Conservation (phyloP, 176 grass and related monocot genomes). For the Paspalum notatum region DNA sequence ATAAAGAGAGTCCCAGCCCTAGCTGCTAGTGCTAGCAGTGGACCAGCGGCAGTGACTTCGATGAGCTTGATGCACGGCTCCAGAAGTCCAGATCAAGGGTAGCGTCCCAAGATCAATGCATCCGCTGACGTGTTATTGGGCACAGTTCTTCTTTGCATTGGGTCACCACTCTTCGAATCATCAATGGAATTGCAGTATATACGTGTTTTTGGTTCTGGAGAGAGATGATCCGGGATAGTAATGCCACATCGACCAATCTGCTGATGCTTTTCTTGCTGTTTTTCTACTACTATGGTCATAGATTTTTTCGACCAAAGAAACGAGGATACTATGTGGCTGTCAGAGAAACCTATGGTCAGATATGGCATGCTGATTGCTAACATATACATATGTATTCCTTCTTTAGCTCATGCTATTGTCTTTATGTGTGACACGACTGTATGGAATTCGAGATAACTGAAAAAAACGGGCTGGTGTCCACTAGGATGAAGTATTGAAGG, state of each 20-base stretch:
- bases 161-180: not conserved
- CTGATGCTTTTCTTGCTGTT: no score
- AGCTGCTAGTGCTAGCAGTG: not conserved
- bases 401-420: no score
- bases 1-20: not conserved
- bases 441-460: conserved; percentile 15
- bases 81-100: not conserved
- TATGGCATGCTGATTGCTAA: no score
- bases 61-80: not conserved
- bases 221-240: not conserved
- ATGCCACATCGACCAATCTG: no score
- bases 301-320: no score
- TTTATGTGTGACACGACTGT: conserved; percentile 2
- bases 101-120: conserved; percentile 28
- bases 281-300: no score
- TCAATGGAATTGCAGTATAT: not conserved
- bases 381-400: no score
- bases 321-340: no score
- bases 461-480: conserved; percentile 30
- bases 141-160: conserved; percentile 3
- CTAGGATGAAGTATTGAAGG: conserved; percentile 30
- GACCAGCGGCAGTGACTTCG: not conserved
- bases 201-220: not conserved
- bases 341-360: no score
- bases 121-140: conserved; percentile 20